Conservation (phyloP, 2,329 filamentous ascomycete species). For the Hymenoscyphus linearis region DNA sequence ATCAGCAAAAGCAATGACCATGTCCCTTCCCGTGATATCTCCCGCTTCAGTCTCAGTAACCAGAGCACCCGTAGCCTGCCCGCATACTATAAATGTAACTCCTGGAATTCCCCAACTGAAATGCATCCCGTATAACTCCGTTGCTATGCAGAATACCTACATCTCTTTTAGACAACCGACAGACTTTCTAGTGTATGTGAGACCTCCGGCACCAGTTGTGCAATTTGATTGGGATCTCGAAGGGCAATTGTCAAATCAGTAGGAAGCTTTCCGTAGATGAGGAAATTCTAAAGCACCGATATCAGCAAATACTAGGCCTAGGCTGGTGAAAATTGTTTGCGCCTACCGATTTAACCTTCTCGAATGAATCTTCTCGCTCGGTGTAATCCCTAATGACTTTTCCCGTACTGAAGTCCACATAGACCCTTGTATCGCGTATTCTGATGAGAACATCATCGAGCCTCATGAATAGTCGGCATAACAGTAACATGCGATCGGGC, state of each 20-base stretch:
- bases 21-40: too few relatives aligned
- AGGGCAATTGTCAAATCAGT: conserved; percentile 73
- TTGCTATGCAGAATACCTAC: background rate
- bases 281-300: conserved; percentile 38
- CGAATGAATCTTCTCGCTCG: conserved; percentile 77
- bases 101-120: background rate
- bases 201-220: conserved; percentile 64
- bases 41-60: too few relatives aligned
- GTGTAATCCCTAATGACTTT: conserved; percentile 86
- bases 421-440: conserved; percentile 84
- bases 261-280: conserved; percentile 46
- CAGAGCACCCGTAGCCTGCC: background rate
- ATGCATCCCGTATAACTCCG: background rate
- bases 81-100: background rate
- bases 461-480: conserved; percentile 86
- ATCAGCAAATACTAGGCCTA: background rate
- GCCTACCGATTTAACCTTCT: conserved; percentile 65
- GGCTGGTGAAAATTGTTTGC: background rate
- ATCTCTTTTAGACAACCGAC: background rate
- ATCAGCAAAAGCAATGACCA: too few relatives aligned
- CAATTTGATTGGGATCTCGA: conserved; percentile 73
- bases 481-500: conserved; percentile 77
- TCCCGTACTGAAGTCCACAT: conserved; percentile 77
- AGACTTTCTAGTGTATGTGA: conserved; percentile 56
- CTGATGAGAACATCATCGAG: conserved; percentile 85